These are phyloP conservation scores for Clarireedia homoeocarpa DNA, from an alignment of 2,329 filamentous ascomycete species.

Conservation along the genomic window DNA sequence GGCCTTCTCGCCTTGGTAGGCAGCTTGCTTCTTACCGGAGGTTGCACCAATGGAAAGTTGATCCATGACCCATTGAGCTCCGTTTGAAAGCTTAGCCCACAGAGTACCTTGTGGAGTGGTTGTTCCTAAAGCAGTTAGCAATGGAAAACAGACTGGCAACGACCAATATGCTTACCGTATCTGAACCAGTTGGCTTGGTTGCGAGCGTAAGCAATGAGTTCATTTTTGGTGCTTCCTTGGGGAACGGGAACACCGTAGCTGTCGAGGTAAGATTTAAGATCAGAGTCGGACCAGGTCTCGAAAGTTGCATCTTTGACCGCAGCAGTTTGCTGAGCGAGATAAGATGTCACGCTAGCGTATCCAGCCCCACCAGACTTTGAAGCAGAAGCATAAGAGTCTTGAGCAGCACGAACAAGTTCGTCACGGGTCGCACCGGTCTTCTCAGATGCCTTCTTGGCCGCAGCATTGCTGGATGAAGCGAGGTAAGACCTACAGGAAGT, in stretches of 20 bases:
- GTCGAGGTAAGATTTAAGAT: constrained; percentile 69
- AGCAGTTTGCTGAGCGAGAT: constrained; percentile 57
- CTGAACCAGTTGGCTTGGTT: constrained; percentile 70
- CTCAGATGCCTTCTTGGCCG: constrained; percentile 51
- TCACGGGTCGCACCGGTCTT: constrained; percentile 61
- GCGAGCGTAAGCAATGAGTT: constrained; percentile 62
- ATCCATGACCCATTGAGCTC: constrained; percentile 39
- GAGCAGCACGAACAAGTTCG: constrained; percentile 61
- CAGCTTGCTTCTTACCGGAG: constrained; percentile 36
- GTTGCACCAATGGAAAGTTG: constrained; percentile 41
- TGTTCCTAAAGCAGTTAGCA: constrained; percentile 32
- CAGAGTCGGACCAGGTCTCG: constrained; percentile 59
- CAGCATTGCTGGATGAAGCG: constrained; percentile 41
- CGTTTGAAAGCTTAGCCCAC: constrained; percentile 50
- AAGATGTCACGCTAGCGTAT: constrained; percentile 64
- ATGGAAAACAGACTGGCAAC: background rate
- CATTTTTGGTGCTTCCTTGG: constrained; percentile 39
- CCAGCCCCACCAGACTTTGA: constrained; percentile 48
- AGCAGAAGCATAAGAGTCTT: constrained; percentile 51
- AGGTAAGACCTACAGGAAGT: constrained; percentile 37
- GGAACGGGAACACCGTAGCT: constrained; percentile 56
- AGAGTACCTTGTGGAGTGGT: constrained; percentile 57
- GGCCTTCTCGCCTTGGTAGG: constrained; percentile 36
- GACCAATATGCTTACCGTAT: constrained; percentile 42
- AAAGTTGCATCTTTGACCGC: constrained; percentile 59